A percentile compares a stretch with the other conserved stretches of the same genome.
Evolutionary conservation across 2,329 filamentous ascomycete genomes (phyloP).

Genomic region (Ascosphaera aggregata): DNA sequence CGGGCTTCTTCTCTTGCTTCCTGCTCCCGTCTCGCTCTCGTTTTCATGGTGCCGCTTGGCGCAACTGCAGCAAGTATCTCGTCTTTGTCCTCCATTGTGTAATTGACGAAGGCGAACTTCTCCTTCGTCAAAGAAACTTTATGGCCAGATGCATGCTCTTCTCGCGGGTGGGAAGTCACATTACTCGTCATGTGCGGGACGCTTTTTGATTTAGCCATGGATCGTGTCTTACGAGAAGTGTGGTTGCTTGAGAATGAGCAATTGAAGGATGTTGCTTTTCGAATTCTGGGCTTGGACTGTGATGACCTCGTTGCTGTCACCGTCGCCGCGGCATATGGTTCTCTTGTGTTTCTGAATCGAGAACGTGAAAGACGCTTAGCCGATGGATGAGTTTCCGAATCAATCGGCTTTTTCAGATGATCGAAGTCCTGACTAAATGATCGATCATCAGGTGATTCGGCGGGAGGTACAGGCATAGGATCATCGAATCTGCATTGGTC

Average conservation of each 20-base stretch:
- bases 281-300: not conserved
- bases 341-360: slow-evolving; percentile 2
- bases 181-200: slow-evolving; percentile 8
- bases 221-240: slow-evolving; percentile 9
- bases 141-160: slow-evolving; percentile 11
- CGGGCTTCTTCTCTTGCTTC: slow-evolving; percentile 57
- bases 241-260: slow-evolving; percentile 4
- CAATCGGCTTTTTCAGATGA: no score
- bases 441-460: not conserved
- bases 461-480: not conserved
- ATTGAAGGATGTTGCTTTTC: slow-evolving; percentile 1
- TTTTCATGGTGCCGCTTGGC: slow-evolving; percentile 77
- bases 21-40: slow-evolving; percentile 75
- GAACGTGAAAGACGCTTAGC: not conserved
- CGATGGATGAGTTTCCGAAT: not conserved
- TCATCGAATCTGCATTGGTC: not conserved
- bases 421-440: no score
- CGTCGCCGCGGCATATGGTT: slow-evolving; percentile 4
- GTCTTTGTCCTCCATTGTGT: slow-evolving; percentile 54
- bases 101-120: slow-evolving; percentile 61
- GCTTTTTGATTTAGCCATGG: slow-evolving; percentile 9
- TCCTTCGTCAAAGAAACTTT: slow-evolving; percentile 12
- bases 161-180: slow-evolving; percentile 9
- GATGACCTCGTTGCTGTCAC: not conserved
- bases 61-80: slow-evolving; percentile 77